Percentiles rank a stretch among this genome's conserved stretches.
Conservation (phyloP, 345 rosid genomes). For the Corchorus capsularis region DNA sequence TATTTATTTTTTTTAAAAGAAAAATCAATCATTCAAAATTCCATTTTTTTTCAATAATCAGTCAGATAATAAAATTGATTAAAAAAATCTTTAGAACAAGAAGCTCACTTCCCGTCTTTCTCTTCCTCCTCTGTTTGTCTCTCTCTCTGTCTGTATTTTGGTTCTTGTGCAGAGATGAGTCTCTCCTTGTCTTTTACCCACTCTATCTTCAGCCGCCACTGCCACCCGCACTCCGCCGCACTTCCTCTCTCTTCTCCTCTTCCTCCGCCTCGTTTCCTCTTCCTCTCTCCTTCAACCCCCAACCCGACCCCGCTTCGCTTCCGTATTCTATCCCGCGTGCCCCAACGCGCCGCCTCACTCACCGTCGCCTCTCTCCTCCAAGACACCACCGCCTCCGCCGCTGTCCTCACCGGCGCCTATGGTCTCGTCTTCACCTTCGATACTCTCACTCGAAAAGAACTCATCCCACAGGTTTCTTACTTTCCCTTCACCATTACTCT, state of each 20-base stretch:
- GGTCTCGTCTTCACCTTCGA: slow-evolving; percentile 67
- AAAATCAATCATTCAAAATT: no score
- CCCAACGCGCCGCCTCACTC: background rate
- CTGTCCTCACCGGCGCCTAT: slow-evolving; percentile 76
- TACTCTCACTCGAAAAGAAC: slow-evolving; percentile 54
- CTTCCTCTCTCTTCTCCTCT: background rate
- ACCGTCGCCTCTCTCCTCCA: slow-evolving; percentile 38
- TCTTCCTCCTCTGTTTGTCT: no score
- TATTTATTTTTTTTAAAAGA: no score
- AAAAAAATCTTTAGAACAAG: no score
- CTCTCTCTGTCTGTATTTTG: no score
- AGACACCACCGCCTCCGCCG: slow-evolving; percentile 69
- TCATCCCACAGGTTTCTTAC: slow-evolving; percentile 62
- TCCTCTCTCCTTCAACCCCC: background rate
- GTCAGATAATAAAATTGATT: no score
- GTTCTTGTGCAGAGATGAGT: background rate
- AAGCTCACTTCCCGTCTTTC: no score
- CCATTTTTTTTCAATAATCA: no score
- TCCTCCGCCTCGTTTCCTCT: background rate
- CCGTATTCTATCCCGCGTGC: background rate
- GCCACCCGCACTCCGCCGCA: slow-evolving; percentile 7
- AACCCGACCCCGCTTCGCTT: background rate
- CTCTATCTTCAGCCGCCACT: background rate
- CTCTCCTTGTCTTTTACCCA: background rate
- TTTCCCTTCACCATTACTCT: background rate